Evolutionary conservation across 1,284 basidiomycete species (phyloP).

Genomic region (Ceratobasidium sp.): DNA sequence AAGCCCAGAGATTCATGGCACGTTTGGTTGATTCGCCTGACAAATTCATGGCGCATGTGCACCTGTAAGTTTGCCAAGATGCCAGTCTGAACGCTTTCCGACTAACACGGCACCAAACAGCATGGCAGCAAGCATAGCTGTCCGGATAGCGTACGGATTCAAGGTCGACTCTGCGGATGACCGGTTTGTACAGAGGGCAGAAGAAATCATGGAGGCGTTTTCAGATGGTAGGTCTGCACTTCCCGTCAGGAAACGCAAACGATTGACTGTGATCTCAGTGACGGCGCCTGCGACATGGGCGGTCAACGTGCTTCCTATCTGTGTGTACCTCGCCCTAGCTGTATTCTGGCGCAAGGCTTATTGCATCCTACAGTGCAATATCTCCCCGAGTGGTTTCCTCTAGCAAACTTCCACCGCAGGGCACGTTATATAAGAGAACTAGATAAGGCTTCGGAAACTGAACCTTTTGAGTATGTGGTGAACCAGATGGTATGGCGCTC

Average conservation of each 20-base stretch:
- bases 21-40: background rate
- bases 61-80: background rate
- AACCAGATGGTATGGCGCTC: background rate
- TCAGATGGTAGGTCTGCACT: conserved; percentile 11
- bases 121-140: background rate
- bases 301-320: background rate
- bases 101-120: background rate
- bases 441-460: background rate
- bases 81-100: too few relatives aligned
- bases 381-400: background rate
- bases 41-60: background rate
- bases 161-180: conserved; percentile 4
- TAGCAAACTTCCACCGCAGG: background rate
- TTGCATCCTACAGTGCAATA: background rate
- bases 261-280: too few relatives aligned
- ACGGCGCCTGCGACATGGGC: too few relatives aligned
- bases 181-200: background rate
- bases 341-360: background rate
- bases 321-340: background rate
- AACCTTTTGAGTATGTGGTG: background rate
- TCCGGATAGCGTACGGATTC: conserved; percentile 11
- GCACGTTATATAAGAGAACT: background rate
- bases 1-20: background rate
- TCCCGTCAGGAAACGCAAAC: too few relatives aligned
- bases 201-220: background rate